Evolutionary conservation across 805 yeast species (phyloP).

Genomic region (Saitoella complicata): DNA sequence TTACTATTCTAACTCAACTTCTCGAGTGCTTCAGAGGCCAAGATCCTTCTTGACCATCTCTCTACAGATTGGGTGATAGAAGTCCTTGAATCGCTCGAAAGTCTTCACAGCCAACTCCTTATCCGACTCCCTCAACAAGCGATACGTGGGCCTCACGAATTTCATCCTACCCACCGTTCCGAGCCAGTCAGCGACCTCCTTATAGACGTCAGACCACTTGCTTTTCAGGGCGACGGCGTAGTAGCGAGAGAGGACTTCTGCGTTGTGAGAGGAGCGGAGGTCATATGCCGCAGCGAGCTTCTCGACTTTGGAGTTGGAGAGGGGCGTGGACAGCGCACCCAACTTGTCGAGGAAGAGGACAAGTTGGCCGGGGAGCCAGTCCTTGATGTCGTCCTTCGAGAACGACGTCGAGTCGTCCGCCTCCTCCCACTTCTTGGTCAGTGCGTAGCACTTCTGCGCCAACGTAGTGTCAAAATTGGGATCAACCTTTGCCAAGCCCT

Average conservation of each 20-base stretch:
- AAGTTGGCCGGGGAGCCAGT: conserved; percentile 58
- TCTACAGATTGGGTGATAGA: conserved; percentile 76
- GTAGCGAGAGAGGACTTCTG: conserved; percentile 72
- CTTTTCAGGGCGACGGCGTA: conserved; percentile 49
- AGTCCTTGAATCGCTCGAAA: conserved; percentile 38
- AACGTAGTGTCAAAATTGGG: conserved; percentile 66
- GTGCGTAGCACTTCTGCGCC: conserved; percentile 51
- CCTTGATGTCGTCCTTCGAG: conserved; percentile 31
- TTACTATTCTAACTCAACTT: too few relatives aligned
- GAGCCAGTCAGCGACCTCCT: conserved; percentile 59
- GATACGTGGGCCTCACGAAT: conserved; percentile 76
- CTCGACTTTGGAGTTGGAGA: conserved; percentile 20
- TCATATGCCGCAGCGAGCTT: conserved; percentile 26
- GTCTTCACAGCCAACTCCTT: conserved; percentile 48
- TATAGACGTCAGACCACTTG: conserved; percentile 28
- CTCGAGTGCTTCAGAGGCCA: conserved; percentile 20
- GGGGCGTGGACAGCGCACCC: conserved; percentile 26
- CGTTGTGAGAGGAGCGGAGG: conserved; percentile 43
- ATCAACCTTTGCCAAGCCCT: conserved; percentile 72
- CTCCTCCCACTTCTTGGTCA: conserved; percentile 51
- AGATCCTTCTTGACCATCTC: conserved; percentile 73
- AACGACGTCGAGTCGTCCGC: conserved; percentile 17
- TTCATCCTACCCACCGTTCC: conserved; percentile 92
- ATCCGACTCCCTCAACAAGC: conserved; percentile 47
- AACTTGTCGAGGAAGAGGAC: conserved; percentile 65